Base-by-base conservation (phyloP, 73 alveolate species). In the Blepharisma stoltei region DNA sequence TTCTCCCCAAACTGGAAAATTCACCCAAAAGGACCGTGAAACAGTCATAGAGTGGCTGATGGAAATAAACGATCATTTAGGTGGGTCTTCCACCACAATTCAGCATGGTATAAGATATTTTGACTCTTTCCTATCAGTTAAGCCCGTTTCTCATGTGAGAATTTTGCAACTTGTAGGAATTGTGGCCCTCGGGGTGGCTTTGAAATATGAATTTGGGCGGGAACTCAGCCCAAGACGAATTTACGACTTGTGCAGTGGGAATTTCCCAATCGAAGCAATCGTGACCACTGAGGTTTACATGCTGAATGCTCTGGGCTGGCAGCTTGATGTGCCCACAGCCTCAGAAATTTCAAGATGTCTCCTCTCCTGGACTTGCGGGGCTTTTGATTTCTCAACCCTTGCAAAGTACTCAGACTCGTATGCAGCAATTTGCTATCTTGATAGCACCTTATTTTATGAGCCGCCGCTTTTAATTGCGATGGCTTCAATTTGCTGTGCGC, bases 121-220 rank as follows among this genome's bases (percentile, higher is more conserved):
- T 18, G 73, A 60, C 46, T 60, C 73, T 14, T 60, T 60, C 46
- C 45, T 60, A 38, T 14, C 46, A 14, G 46, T 14, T 8, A 60
- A 60, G 45, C 48, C 73, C 11, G 46, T 60, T 25, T 20, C 49
- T 18, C 14, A 60, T 25, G 14, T 60, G 18, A 14, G 46, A n/a
- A 20, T 60, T 8, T 60, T 60, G 23, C 46, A 60, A 25, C 73
- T 60, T 8, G 45, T 60, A 2, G 73, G 73, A 14, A 8, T 60
- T 18, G 46, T 60, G 14, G 14, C 46, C 46, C 14, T 60, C 4
- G 14, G 46, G 18, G 23, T 60, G 18, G 73, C 73, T 60, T 60
- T 60, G 45, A 60, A 60, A 60, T 60, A 60, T 60, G 73, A 60
- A 60, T n/a, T 14, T 14, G 45, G 73, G 48, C 73, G 73, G 73